Evolutionary conservation across 2,329 filamentous ascomycete species (phyloP).

Genomic region (Colletotrichum cereale): DNA sequence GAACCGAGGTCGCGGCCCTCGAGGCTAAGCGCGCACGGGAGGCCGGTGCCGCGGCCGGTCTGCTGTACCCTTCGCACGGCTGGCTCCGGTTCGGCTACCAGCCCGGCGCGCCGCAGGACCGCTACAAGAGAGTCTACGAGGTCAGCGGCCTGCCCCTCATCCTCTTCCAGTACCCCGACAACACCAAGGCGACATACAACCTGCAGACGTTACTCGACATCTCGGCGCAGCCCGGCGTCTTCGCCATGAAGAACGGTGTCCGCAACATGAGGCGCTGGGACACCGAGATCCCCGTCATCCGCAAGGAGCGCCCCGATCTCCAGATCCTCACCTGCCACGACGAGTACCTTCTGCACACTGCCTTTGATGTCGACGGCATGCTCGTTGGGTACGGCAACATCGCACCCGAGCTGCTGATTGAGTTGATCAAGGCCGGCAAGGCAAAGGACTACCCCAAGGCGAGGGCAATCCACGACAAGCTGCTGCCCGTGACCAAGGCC

Average conservation of each 20-base stretch:
- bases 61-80: conserved; percentile 65
- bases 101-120: conserved; percentile 63
- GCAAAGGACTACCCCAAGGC: conserved; percentile 61
- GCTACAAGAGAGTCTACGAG: conserved; percentile 64
- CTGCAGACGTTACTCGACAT: conserved; percentile 66
- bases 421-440: conserved; percentile 64
- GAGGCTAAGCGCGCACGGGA: conserved; percentile 64
- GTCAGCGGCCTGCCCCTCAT: conserved; percentile 62
- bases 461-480: conserved; percentile 61
- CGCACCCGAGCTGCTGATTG: conserved; percentile 61
- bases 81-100: conserved; percentile 69
- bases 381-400: conserved; percentile 68
- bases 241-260: conserved; percentile 69
- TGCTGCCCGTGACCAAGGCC: conserved; percentile 64
- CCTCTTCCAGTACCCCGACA: conserved; percentile 66
- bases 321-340: conserved; percentile 66
- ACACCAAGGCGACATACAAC: conserved; percentile 65
- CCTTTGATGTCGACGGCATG: conserved; percentile 65
- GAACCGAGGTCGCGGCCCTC: conserved; percentile 64
- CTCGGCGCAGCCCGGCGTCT: conserved; percentile 63
- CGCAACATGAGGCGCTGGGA: conserved; percentile 70
- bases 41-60: conserved; percentile 62
- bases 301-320: conserved; percentile 60
- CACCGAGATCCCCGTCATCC: conserved; percentile 66
- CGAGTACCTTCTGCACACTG: conserved; percentile 65